These are phyloP conservation scores for Cutaneotrichosporon sp. DNA, from an alignment of 1,284 basidiomycete species.

Conservation along the genomic window DNA sequence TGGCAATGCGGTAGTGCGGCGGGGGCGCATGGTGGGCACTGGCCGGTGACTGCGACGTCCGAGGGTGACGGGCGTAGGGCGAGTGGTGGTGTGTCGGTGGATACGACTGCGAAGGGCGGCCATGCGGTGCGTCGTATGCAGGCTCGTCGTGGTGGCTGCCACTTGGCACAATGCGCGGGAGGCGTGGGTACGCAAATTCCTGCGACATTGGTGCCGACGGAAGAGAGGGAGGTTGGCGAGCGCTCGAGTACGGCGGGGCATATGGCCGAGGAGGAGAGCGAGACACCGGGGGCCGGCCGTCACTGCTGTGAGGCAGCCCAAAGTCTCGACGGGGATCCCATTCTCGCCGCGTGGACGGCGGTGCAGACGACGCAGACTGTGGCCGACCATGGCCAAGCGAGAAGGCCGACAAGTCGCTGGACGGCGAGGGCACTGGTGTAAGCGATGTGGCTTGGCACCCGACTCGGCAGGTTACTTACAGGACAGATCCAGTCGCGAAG, in stretches of 20 bases:
- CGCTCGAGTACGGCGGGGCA: neutral
- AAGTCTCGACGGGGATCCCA: constrained; percentile 18
- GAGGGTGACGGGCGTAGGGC: neutral
- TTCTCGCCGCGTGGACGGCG: constrained; percentile 4
- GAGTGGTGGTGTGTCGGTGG: constrained; percentile 2
- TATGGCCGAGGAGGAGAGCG: neutral
- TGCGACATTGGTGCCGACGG: neutral
- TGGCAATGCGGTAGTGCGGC: neutral
- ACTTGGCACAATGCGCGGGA: constrained; percentile 13
- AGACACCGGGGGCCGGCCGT: neutral
- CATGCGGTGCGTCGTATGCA: neutral
- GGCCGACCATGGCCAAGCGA: constrained; percentile 21
- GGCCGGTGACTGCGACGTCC: neutral
- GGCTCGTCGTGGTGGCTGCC: constrained; percentile 2
- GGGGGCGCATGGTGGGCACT: neutral
- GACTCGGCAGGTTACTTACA: constrained; percentile 2
- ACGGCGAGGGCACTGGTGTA: constrained; percentile 22
- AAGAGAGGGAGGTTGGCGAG: neutral
- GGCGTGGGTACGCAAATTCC: constrained; percentile 7
- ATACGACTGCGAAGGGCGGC: neutral
- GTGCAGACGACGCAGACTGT: constrained; percentile 4
- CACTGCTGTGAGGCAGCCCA: constrained; percentile 9
- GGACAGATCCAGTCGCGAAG: constrained; percentile 12
- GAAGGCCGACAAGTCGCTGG: constrained; percentile 35
- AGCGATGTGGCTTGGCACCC: neutral